Conservation (phyloP, 306 rosid genomes). For the Calophaca sinica region DNA sequence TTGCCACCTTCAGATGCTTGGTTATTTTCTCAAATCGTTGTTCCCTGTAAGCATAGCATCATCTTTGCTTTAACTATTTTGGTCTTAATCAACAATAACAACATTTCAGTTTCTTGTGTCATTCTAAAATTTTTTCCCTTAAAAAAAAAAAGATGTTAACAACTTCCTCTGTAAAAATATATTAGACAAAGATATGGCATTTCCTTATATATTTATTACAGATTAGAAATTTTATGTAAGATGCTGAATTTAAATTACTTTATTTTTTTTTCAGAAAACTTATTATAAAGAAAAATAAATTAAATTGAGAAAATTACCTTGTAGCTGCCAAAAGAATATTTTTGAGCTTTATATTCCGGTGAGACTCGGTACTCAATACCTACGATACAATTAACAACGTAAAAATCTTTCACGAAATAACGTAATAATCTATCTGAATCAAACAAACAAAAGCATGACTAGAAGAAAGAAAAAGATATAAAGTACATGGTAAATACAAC, state of each 20-base stretch:
- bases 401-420: neutral
- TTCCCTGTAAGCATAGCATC: conserved; percentile 48
- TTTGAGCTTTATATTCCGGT: conserved; percentile 59
- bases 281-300: neutral
- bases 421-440: neutral
- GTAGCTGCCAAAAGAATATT: conserved; percentile 69
- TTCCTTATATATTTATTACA: too few relatives aligned
- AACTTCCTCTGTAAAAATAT: too few relatives aligned
- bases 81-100: neutral
- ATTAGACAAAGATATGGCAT: too few relatives aligned
- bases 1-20: conserved; percentile 64
- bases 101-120: too few relatives aligned
- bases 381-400: conserved; percentile 40
- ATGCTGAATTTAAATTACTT: too few relatives aligned
- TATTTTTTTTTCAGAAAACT: too few relatives aligned
- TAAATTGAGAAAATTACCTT: conserved; percentile 56
- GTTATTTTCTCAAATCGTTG: conserved; percentile 72
- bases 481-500: too few relatives aligned
- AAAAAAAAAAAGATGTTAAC: too few relatives aligned
- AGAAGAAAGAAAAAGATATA: neutral
- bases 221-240: too few relatives aligned
- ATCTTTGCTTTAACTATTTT: neutral
- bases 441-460: too few relatives aligned
- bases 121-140: too few relatives aligned
- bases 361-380: conserved; percentile 64